Base-by-base conservation (phyloP, 768 basidiomycete species). In the Hortiboletus campestris region DNA sequence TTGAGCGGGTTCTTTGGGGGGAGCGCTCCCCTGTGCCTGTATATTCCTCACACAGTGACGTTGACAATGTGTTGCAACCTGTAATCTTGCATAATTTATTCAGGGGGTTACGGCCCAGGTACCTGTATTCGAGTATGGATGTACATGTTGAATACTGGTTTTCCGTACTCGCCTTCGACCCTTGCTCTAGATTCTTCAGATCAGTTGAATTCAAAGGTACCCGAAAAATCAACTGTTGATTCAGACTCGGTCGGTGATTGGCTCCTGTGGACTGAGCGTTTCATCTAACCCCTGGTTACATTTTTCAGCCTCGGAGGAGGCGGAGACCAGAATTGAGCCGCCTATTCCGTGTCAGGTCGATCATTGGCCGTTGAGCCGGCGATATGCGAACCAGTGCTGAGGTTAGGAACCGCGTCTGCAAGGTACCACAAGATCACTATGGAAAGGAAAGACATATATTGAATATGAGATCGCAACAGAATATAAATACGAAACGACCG, bases 331-430 rank as follows among this genome's bases (percentile, higher is more conserved):
- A 10, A 31, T 44, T 32, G 19, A 36, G 20, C 17, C 34, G 29
- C 42, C 2, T 13, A 22, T 41, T 19, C 17, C 19, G 5, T 31
- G 35, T n/a, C 60, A 46, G 17, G 44, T 45, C 42, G 14, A 39
- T 32, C 54, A 46, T 14, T 20, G 43, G 40, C 31, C 8, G 42
- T 19, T 35, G 13, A 43, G 35, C 22, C 47, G 53, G 57, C 47
- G 36, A 43, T 36, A 52, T n/a, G 49, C 51, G 53, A 51, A 53
- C 49, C 49, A 49, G 17, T 42, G 16, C 31, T 19, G 17, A 39
- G 25, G 25, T 25, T 25, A 25, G 25, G 25, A 25, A 25, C 25
- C 25, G n/a, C 25, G 25, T 0, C 25, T 25, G 25, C 25, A 43
- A 47, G 36, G 39, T 40, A 28, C 56, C 14, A 14, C 11, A 38